These are phyloP conservation scores for Apiosordaria backusii DNA, from an alignment of 495 filamentous ascomycete species.

Conservation along the genomic window DNA sequence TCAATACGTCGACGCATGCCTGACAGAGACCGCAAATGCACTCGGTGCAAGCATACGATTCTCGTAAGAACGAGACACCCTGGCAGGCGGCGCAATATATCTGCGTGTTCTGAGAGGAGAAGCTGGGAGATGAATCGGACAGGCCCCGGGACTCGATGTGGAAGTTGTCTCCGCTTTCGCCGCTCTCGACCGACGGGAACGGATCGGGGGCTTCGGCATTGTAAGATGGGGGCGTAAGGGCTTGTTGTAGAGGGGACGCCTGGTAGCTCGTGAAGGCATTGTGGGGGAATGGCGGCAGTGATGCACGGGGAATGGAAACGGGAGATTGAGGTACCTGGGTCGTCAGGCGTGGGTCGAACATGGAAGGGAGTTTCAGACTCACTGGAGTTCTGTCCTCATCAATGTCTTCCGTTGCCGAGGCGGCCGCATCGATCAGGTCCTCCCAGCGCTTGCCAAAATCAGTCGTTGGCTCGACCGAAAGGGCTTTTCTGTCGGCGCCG, in stretches of 20 bases:
- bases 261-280: slow-evolving; percentile 69
- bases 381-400: slow-evolving; percentile 80
- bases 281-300: slow-evolving; percentile 66
- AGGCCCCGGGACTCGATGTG: slow-evolving; percentile 54
- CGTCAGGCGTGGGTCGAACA: slow-evolving; percentile 39
- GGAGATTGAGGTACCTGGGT: slow-evolving; percentile 65
- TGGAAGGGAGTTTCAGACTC: slow-evolving; percentile 42
- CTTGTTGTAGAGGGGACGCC: slow-evolving; percentile 80
- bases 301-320: slow-evolving; percentile 66
- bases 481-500: slow-evolving; percentile 72
- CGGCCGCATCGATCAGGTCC: slow-evolving; percentile 81
- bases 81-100: slow-evolving; percentile 87
- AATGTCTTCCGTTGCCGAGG: slow-evolving; percentile 88
- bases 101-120: slow-evolving; percentile 61
- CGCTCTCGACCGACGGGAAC: slow-evolving; percentile 79
- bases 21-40: slow-evolving; percentile 89
- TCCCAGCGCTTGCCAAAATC: slow-evolving; percentile 88
- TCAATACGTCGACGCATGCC: slow-evolving; percentile 77
- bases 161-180: slow-evolving; percentile 61
- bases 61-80: slow-evolving; percentile 64
- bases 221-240: slow-evolving; percentile 76
- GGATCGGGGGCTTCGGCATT: slow-evolving; percentile 63
- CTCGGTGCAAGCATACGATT: slow-evolving; percentile 88
- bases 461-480: slow-evolving; percentile 75
- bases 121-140: slow-evolving; percentile 54